Percentiles rank a stretch among this genome's conserved stretches.
phyloP scores from a whole-genome alignment of 208 protist genomes.

The Wallacemonas sp. region DNA sequence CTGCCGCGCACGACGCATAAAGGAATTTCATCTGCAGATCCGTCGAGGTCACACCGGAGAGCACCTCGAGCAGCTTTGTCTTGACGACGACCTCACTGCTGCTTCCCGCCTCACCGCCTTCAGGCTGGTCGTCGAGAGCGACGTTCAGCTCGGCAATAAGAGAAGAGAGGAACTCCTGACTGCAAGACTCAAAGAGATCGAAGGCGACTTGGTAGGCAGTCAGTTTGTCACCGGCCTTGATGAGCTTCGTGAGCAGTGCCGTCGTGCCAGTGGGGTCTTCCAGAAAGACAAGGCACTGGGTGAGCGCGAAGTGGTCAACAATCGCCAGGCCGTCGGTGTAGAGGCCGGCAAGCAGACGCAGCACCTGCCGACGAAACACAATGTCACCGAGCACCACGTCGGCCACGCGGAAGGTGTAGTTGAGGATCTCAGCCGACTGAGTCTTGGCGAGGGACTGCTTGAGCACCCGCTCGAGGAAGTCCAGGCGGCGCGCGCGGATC shows the following conservation, averaged over 20 bases:
- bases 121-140: conserved; percentile 1
- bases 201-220: conserved; percentile 87
- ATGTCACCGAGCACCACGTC: conserved; percentile 86
- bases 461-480: conserved; percentile 86
- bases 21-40: conserved; percentile 95
- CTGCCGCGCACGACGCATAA: conserved; percentile 92
- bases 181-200: conserved; percentile 86
- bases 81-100: conserved; percentile 26
- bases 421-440: conserved; percentile 84
- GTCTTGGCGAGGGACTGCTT: conserved; percentile 55
- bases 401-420: conserved; percentile 88
- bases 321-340: conserved; percentile 69
- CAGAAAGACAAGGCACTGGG: conserved; percentile 95
- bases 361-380: conserved; percentile 81
- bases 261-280: conserved; percentile 85
- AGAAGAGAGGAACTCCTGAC: conserved; percentile 84
- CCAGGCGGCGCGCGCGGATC: conserved; percentile 77
- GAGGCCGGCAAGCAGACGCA: conserved; percentile 82
- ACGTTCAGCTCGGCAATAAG: conserved; percentile 48
- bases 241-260: conserved; percentile 74
- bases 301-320: conserved; percentile 91
- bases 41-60: conserved; percentile 90
- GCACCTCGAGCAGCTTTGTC: conserved; percentile 71
- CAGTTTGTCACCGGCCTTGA: conserved; percentile 52
- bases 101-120: background rate